Conservation (phyloP, 2,329 filamentous ascomycete species). For the Fusarium brevicatenulatum region DNA sequence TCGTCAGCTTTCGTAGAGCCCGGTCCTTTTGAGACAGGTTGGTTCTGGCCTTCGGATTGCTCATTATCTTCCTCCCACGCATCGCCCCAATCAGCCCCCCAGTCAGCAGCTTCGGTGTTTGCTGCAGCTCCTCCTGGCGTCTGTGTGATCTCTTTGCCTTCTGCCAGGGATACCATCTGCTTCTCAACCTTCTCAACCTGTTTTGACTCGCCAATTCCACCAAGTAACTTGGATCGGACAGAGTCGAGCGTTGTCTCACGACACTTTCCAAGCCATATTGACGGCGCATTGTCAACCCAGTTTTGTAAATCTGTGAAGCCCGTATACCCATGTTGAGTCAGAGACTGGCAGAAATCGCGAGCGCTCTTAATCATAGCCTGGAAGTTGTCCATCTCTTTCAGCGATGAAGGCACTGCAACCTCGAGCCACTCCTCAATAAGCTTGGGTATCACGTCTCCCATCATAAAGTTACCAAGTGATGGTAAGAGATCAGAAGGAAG, state of each 20-base stretch:
- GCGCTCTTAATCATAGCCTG: slow-evolving; percentile 75
- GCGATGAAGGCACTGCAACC: slow-evolving; percentile 77
- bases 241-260: slow-evolving; percentile 81
- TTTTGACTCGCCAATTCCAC: slow-evolving; percentile 73
- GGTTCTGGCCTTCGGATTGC: slow-evolving; percentile 45
- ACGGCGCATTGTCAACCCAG: slow-evolving; percentile 84
- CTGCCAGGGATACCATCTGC: slow-evolving; percentile 74
- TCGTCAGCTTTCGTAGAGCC: slow-evolving; percentile 42
- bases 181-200: slow-evolving; percentile 87
- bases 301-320: slow-evolving; percentile 72
- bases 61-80: slow-evolving; percentile 80
- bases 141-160: slow-evolving; percentile 70
- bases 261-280: slow-evolving; percentile 86
- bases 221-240: slow-evolving; percentile 74
- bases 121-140: slow-evolving; percentile 62
- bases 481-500: slow-evolving; percentile 66
- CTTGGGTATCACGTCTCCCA: slow-evolving; percentile 73
- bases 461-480: slow-evolving; percentile 74
- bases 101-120: slow-evolving; percentile 66
- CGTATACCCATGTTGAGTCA: slow-evolving; percentile 72
- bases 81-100: slow-evolving; percentile 80
- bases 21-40: slow-evolving; percentile 23
- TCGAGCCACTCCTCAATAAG: slow-evolving; percentile 81
- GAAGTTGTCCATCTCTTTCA: slow-evolving; percentile 77
- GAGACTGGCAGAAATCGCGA: slow-evolving; percentile 68